Evolutionary conservation across 1,139 yeast genomes (phyloP).

Genomic region (Geotrichum phurueaensis): DNA sequence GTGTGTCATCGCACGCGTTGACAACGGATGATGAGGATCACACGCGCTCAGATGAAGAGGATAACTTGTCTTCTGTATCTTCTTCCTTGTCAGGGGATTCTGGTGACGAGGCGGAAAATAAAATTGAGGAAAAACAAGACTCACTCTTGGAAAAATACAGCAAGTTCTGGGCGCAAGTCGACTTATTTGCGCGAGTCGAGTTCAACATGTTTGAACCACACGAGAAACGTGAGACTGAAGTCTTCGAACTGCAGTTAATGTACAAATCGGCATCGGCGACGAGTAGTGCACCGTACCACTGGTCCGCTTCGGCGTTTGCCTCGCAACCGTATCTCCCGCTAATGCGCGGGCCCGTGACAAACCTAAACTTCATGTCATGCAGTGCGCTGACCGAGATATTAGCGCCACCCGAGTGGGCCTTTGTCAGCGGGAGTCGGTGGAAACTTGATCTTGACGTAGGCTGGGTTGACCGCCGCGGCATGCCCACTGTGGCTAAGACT

Average conservation of each 20-base stretch:
- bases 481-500: constrained; percentile 15
- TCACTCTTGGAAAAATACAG: constrained; percentile 1
- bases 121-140: not conserved
- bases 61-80: not conserved
- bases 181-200: constrained; percentile 33
- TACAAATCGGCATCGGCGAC: not conserved
- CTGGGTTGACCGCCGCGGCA: constrained; percentile 25
- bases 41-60: not conserved
- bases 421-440: constrained; percentile 25
- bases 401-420: constrained; percentile 31
- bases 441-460: constrained; percentile 27
- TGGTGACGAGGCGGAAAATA: not conserved
- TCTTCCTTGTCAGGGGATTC: not conserved
- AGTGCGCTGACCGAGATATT: constrained; percentile 21
- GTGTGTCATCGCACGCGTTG: not conserved
- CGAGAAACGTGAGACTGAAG: constrained; percentile 48
- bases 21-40: not conserved
- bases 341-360: constrained; percentile 1
- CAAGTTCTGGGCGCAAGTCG: constrained; percentile 36
- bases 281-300: constrained; percentile 30
- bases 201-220: constrained; percentile 32
- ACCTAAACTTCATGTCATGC: not conserved
- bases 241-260: constrained; percentile 60
- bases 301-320: constrained; percentile 42
- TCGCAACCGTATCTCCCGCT: constrained; percentile 25